Evolutionary conservation across 139 green algal genomes (phyloP).

Genomic region (Coccomyxa sp.): DNA sequence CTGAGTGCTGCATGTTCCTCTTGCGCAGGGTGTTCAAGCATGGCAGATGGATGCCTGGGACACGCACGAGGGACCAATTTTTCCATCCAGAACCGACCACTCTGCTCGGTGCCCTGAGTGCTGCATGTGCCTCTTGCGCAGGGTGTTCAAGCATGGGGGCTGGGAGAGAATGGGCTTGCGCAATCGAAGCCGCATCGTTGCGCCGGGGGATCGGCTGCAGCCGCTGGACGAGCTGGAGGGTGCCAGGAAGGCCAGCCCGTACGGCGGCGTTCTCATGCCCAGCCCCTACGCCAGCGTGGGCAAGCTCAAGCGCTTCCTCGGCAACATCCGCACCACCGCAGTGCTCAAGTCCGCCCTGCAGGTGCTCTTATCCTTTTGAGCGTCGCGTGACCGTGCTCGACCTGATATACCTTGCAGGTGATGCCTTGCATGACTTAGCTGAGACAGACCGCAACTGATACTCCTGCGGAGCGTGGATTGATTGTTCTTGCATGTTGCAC

Average conservation of each 20-base stretch:
- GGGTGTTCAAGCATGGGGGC: neutral
- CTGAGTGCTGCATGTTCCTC: too few relatives aligned
- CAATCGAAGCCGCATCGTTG: neutral
- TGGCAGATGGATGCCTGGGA: neutral
- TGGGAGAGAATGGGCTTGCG: neutral
- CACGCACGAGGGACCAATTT: neutral
- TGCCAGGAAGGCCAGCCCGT: neutral
- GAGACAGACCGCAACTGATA: neutral
- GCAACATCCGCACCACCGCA: neutral
- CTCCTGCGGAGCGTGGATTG: too few relatives aligned
- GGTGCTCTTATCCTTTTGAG: neutral
- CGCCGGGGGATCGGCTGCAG: neutral
- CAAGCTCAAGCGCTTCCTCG: neutral
- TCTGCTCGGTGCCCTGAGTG: too few relatives aligned
- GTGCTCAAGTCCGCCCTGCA: neutral
- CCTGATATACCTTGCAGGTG: neutral
- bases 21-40: neutral
- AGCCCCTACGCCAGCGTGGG: neutral
- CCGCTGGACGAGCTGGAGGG: neutral
- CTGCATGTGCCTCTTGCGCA: neutral
- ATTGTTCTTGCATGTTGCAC: too few relatives aligned
- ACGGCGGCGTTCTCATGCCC: neutral
- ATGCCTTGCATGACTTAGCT: neutral
- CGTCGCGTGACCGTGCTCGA: neutral
- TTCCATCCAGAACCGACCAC: neutral